Conservation (phyloP, 108 stramenopile species). For the Skeletonema grethae region DNA sequence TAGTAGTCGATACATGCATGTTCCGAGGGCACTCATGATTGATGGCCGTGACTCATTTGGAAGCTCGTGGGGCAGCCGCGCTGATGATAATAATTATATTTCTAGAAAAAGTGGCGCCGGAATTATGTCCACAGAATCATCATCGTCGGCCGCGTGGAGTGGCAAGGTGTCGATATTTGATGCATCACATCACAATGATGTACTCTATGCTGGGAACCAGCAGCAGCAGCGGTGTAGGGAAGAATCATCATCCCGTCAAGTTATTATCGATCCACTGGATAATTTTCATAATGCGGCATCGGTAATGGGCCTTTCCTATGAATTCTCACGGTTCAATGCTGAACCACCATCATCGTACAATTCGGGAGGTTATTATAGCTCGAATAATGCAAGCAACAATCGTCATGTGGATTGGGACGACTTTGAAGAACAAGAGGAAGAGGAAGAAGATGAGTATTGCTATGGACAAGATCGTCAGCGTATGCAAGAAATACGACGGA, state of each 20-base stretch:
- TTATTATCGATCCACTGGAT: slow-evolving; percentile 12
- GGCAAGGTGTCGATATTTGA: slow-evolving; percentile 13
- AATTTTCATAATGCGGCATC: slow-evolving; percentile 26
- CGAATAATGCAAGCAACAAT: slow-evolving; percentile 20
- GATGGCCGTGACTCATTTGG: slow-evolving; percentile 56
- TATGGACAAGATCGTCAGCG: slow-evolving; percentile 13
- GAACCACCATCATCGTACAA: slow-evolving; percentile 11
- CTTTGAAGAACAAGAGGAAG: slow-evolving; percentile 57
- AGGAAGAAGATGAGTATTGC: slow-evolving; percentile 49
- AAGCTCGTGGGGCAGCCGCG: background rate
- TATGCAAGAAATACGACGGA: slow-evolving; percentile 26
- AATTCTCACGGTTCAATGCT: slow-evolving; percentile 25
- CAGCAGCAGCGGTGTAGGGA: background rate
- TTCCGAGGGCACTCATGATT: slow-evolving; percentile 70
- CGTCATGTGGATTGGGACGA: slow-evolving; percentile 72
- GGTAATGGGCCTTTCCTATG: slow-evolving; percentile 15
- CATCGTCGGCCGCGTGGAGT: background rate
- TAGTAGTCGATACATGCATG: slow-evolving; percentile 22
- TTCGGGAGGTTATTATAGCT: slow-evolving; percentile 10
- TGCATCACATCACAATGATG: background rate
- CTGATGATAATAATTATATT: background rate
- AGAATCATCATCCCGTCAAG: background rate
- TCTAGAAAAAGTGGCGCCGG: background rate
- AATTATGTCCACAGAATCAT: too few relatives aligned
- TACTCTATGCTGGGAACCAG: background rate